A percentile compares a stretch with the other conserved stretches of the same genome.
phyloP scores from a whole-genome alignment of 305 asterid species.

The Fraxinus paxiana region DNA sequence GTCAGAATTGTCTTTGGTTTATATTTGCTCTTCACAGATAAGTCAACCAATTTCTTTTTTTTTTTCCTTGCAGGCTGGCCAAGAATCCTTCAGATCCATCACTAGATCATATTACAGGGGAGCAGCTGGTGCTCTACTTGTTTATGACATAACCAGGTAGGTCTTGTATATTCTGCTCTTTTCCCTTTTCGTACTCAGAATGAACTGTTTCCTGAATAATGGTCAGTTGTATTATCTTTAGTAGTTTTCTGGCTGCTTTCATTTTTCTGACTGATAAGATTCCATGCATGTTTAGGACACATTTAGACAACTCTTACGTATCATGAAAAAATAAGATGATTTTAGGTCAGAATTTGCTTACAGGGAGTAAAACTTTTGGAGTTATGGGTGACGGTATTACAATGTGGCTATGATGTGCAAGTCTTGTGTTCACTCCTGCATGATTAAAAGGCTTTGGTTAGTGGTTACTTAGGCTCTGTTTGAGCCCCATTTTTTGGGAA shows the following conservation, averaged over 20 bases:
- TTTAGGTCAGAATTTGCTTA: neutral
- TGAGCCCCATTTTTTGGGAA: too few relatives aligned
- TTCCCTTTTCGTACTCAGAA: neutral
- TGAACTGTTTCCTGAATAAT: neutral
- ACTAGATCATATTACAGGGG: slow-evolving; percentile 85
- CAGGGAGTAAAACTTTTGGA: neutral
- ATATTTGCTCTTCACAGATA: neutral
- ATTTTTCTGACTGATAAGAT: neutral
- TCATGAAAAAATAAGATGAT: neutral
- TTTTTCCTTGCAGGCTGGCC: slow-evolving; percentile 55
- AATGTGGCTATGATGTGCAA: neutral
- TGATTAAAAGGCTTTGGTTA: neutral
- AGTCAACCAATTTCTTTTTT: neutral
- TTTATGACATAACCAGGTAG: slow-evolving; percentile 76
- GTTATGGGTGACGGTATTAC: neutral
- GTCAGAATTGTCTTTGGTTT: neutral
- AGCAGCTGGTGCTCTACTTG: slow-evolving; percentile 88
- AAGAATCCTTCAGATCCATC: slow-evolving; percentile 76
- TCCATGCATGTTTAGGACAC: neutral
- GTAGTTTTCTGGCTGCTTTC: neutral
- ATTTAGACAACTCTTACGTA: neutral
- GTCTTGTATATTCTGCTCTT: neutral
- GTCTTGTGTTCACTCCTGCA: neutral
- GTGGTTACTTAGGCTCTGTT: neutral
- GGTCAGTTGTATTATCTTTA: neutral